Evolutionary conservation across 805 yeast species (phyloP).

Genomic region (Kazachstania martiniae): DNA sequence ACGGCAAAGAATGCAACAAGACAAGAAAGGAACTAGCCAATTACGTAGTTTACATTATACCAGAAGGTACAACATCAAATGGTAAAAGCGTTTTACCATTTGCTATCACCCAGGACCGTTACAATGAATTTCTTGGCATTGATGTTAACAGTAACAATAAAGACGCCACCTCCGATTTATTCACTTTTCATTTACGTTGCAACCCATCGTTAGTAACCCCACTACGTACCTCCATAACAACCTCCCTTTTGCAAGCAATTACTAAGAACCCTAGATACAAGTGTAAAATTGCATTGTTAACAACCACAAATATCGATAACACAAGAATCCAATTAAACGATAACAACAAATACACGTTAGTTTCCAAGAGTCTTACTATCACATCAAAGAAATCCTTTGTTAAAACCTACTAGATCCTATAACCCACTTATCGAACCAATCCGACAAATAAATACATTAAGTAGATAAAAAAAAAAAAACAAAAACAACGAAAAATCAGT

Average conservation of each 20-base stretch:
- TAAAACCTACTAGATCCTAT: too few species aligned
- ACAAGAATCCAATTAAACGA: conserved; percentile 28
- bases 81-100: conserved; percentile 66
- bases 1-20: conserved; percentile 8
- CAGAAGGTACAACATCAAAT: conserved; percentile 82
- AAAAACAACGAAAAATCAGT: too few species aligned
- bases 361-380: conserved; percentile 35
- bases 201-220: conserved; percentile 28
- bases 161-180: conserved; percentile 3
- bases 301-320: conserved; percentile 14
- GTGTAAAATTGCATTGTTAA: conserved; percentile 10
- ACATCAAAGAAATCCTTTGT: conserved; percentile 37
- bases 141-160: background rate
- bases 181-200: conserved; percentile 22
- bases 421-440: too few species aligned
- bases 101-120: conserved; percentile 17
- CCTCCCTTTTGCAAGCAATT: too few species aligned
- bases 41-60: conserved; percentile 44
- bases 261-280: too few species aligned
- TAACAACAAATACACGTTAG: conserved; percentile 39
- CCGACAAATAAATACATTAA: too few species aligned
- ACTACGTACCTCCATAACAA: conserved; percentile 6
- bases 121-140: conserved; percentile 13
- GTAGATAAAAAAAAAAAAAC: too few species aligned
- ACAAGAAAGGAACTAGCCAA: conserved; percentile 20